Evolutionary conservation across 2,329 filamentous ascomycete species (phyloP), one percentile per base, ranked within the genome.

Genomic region (Ambrosiella beaveri): DNA sequence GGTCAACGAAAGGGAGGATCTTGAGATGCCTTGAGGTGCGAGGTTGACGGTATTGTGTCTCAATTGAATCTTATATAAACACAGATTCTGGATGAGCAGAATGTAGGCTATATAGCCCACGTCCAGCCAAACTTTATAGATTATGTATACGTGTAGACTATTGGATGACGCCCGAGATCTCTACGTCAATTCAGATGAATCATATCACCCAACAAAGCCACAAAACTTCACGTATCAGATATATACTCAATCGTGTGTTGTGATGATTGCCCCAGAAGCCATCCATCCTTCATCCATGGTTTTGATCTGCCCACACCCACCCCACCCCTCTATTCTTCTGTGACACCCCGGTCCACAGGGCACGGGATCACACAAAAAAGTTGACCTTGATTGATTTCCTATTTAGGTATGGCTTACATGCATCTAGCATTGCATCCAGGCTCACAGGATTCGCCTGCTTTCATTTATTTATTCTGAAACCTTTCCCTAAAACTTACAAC

Each of bases 301-400:
- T 15, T 47, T 47, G 13, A 13, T 47, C n/a, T 8, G n/a, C 11
- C 44, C 44, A 47, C 44, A 17, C 44, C 44, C 44, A 13, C n/a
- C 17, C 15, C 44, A 47, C n/a, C 44, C 44, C 19, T 47, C 44
- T n/a, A 15, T 15, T 47, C 11, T 47, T 17, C 6, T 17, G n/a
- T 47, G 8, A 17, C 11, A 47, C 44, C 44, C 44, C n/a, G 44
- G 44, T 17, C 44, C 5, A 17, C 37, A 39, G 51, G 51, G 36
- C 51, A 53, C 35, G 51, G 51, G 51, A 53, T 53, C 51, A 53
- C 2, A 38, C 51, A n/a, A 36, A 36, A 36, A 47, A 47, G 8
- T 19, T 3, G 17, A n/a, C 17, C 13, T 53, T 53, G 51, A 53
- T 53, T 53, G 51, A 19, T 53, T 53, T 37, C 51, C 51, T 53